phyloP scores from a whole-genome alignment of 1,139 yeast species.

The Pichia terricola region DNA sequence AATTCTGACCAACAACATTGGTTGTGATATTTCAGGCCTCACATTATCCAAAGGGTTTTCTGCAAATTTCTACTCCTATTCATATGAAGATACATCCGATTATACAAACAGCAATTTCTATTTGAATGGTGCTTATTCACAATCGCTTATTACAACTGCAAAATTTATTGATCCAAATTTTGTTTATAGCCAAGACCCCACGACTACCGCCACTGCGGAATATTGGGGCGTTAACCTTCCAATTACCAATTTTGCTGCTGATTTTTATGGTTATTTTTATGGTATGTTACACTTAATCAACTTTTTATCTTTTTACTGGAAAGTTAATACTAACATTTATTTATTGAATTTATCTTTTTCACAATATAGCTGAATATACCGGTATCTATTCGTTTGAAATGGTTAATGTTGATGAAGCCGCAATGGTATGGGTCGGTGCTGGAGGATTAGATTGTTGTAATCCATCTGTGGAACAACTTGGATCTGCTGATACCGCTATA shows the following conservation, averaged over 20 bases:
- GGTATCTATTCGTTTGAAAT: constrained; percentile 22
- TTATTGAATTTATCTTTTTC: not conserved
- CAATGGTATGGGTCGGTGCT: constrained; percentile 21
- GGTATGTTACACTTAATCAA: constrained; percentile 5
- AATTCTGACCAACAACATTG: not conserved
- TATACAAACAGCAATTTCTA: not conserved
- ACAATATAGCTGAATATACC: constrained; percentile 12
- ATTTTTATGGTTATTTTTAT: constrained; percentile 23
- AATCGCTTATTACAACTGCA: constrained; percentile 1
- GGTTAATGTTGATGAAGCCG: constrained; percentile 21
- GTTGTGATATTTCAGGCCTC: constrained; percentile 2
- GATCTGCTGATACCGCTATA: constrained; percentile 9
- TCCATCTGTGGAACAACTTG: constrained; percentile 7
- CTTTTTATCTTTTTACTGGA: not conserved
- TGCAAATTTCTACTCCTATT: not conserved
- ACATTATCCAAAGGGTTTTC: not conserved
- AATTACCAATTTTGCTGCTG: constrained; percentile 19
- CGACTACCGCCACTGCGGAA: not conserved
- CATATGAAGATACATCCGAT: not conserved
- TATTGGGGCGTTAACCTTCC: constrained; percentile 15
- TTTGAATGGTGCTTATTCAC: constrained; percentile 4
- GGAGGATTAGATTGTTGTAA: constrained; percentile 26
- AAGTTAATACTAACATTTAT: constrained; percentile 1
- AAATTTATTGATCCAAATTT: constrained; percentile 10
- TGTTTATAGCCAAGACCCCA: not conserved